Evolutionary conservation across 306 rosid species (phyloP).

Genomic region (Phaseolus lunatus): DNA sequence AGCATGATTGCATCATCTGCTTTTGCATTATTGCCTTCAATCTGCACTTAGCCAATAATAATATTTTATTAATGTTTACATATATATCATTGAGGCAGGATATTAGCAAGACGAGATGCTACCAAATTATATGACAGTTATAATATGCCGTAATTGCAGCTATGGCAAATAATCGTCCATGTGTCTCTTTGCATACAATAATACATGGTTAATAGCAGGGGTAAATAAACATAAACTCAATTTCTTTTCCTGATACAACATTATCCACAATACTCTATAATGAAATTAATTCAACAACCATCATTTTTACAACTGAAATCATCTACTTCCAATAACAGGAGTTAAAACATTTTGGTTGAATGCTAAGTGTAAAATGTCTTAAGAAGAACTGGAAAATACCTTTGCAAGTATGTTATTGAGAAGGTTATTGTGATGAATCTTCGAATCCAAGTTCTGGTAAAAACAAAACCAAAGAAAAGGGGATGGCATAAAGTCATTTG

Average conservation of each 20-base stretch:
- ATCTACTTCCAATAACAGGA: conserved; percentile 17
- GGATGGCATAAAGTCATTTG: conserved; percentile 26
- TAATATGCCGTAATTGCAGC: background rate
- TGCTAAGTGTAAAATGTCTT: background rate
- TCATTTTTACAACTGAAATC: background rate
- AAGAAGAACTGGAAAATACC: conserved; percentile 54
- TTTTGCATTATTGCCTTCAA: conserved; percentile 87
- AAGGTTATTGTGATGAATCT: conserved; percentile 95
- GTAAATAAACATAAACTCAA: conserved; percentile 22
- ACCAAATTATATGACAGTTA: conserved; percentile 28
- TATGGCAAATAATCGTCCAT: background rate
- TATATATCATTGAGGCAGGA: conserved; percentile 19
- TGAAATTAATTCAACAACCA: conserved; percentile 15
- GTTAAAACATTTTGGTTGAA: conserved; percentile 17
- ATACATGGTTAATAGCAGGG: conserved; percentile 9
- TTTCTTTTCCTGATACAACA: background rate
- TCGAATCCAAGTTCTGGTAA: conserved; percentile 84
- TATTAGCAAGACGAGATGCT: conserved; percentile 3
- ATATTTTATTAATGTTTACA: conserved; percentile 16
- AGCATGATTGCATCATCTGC: conserved; percentile 92
- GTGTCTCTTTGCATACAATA: conserved; percentile 2
- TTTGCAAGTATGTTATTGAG: conserved; percentile 90
- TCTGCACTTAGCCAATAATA: conserved; percentile 58
- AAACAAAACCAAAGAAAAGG: conserved; percentile 26
- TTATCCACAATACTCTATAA: background rate